These are phyloP conservation scores for Coemansia sp. DNA, from an alignment of 192 early-diverging fungal genomes.

Conservation along the genomic window DNA sequence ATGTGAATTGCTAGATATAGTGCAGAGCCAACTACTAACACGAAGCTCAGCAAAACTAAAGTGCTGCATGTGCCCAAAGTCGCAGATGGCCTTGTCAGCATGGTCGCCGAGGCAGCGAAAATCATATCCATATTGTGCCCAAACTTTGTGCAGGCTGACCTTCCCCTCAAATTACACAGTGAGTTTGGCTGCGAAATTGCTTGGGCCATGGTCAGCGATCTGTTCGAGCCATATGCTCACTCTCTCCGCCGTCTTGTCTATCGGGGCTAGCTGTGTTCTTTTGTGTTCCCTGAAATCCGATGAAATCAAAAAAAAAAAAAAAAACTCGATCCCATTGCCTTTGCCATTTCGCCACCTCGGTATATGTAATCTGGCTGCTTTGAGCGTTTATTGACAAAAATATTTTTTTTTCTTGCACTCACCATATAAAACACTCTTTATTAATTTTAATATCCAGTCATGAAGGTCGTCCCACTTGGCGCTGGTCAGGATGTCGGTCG, in stretches of 20 bases:
- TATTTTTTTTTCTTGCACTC: neutral
- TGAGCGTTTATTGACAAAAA: neutral
- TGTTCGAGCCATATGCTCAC: neutral
- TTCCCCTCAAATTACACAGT: neutral
- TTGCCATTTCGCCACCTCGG: neutral
- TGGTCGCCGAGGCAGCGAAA: neutral
- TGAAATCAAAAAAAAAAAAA: too few relatives aligned
- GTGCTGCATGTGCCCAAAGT: neutral
- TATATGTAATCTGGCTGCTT: neutral
- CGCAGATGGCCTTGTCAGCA: neutral
- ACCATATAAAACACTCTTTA: neutral
- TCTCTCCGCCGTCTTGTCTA: neutral
- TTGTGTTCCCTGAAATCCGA: neutral
- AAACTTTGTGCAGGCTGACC: neutral
- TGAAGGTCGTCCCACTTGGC: slow-evolving; percentile 62
- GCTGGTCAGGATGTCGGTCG: slow-evolving; percentile 89
- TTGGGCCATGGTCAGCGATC: neutral
- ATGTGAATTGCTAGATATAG: too few relatives aligned
- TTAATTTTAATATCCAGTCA: slow-evolving; percentile 12
- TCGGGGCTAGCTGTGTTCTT: neutral
- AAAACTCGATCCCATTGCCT: neutral
- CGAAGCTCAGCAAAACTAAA: neutral
- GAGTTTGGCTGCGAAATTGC: neutral
- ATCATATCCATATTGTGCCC: neutral
- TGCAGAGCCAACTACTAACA: too few relatives aligned